phyloP scores from a whole-genome alignment of 768 basidiomycete species.

The Lentinula guzmanii region DNA sequence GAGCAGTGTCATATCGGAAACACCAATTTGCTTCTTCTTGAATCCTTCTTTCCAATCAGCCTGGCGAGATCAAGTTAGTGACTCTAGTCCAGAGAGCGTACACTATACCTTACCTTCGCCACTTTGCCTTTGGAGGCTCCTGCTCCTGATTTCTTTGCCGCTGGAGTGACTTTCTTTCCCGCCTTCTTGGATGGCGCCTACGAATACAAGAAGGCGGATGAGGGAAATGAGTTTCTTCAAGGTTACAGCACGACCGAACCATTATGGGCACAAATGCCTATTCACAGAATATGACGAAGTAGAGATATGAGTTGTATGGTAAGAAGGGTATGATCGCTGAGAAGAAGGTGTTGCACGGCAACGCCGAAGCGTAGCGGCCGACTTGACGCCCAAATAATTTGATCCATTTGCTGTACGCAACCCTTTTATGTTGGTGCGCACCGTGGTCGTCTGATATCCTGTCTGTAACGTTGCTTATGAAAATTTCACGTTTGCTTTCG shows the following conservation, averaged over 20 bases:
- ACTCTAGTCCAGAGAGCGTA: background rate
- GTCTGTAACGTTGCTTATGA: no score
- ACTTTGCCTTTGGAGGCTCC: conserved; percentile 52
- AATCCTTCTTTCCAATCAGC: conserved; percentile 99
- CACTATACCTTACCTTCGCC: conserved; percentile 55
- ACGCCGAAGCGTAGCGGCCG: background rate
- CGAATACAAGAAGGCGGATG: background rate
- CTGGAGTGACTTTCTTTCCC: conserved; percentile 69
- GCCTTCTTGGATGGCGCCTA: conserved; percentile 90
- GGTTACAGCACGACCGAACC: background rate
- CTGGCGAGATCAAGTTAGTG: conserved; percentile 32
- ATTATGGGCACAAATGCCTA: background rate
- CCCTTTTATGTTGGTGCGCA: no score
- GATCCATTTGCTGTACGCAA: no score
- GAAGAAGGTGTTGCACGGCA: background rate
- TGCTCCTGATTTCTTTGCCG: conserved; percentile 42
- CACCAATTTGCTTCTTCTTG: conserved; percentile 99
- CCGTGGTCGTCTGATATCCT: no score
- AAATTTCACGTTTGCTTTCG: no score
- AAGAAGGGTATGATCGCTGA: background rate
- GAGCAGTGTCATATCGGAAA: conserved; percentile 97
- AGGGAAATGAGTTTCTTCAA: background rate
- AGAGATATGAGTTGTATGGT: background rate
- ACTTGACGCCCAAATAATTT: no score
- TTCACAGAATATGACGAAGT: background rate